Base-by-base conservation (phyloP, 768 basidiomycete genomes). In the Xanthoconium stramineum region DNA sequence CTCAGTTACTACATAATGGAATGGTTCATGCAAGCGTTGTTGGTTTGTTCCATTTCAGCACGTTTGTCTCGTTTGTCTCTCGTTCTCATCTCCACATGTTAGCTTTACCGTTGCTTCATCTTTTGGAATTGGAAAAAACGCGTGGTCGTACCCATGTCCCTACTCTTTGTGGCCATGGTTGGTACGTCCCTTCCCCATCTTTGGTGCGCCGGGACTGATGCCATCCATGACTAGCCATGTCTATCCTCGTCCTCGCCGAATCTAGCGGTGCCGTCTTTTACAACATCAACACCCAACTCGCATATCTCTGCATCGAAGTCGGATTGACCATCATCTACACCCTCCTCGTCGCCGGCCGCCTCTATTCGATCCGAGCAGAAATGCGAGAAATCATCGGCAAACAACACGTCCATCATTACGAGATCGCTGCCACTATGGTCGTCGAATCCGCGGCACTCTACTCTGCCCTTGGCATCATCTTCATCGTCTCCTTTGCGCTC, bases 381-480 rank as follows among this genome's bases (percentile, higher is more conserved):
- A 59, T 67, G 37, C 32, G n/a, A 39, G 20, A 45, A 6, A 30
- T 47, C n/a, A 50, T 68, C 4, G 72, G 56, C 35, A 50, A 29
- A 5, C 55, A 59, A 43, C 52, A 65, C 30, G 8, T 62, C 20
- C 54, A 51, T 19, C 50, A 55, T 9, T 77, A 75, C 52, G 59
- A 68, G 17, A 60, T 54, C 6, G 64, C 73, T 0, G 48, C 61
- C 2, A 54, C 64, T 20, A 74, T 76, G 67, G 50, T 75, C 20
- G 56, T 77, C 56, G 75, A 78, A 50, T 73, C 71, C 11, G 72
- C 75, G 2, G 57, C 67, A 1, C 43, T 69, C 14, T 74, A 74
- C 48, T 47, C 69, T 0, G 39, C 58, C 2, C 53, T 68, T 30
- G 64, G 60, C 12, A 30, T 74, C 13, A 42, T 74, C 15, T 76